Percentiles rank a stretch among this genome's conserved stretches.
Conservation (phyloP, 108 stramenopile species). For the Licmophora abbreviata region DNA sequence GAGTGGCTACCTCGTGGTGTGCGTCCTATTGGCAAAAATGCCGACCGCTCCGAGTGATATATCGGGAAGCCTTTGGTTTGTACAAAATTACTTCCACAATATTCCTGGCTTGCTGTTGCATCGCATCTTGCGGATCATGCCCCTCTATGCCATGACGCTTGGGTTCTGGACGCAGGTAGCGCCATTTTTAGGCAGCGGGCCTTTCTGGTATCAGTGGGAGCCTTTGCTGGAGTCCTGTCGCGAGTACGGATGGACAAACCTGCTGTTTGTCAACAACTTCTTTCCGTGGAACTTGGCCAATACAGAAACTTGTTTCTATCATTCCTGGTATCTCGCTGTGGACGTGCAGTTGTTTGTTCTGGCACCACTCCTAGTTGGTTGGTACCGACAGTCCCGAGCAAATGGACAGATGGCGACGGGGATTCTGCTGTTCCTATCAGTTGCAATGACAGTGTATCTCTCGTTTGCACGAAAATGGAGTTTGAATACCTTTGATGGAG, state of each 20-base stretch:
- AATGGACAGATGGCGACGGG: conserved; percentile 3
- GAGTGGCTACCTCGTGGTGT: conserved; percentile 39
- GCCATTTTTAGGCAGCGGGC: conserved; percentile 32
- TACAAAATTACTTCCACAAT: not conserved
- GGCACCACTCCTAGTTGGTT: conserved; percentile 19
- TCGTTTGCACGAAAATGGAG: conserved; percentile 32
- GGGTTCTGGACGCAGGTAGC: conserved; percentile 40
- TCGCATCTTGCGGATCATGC: conserved; percentile 38
- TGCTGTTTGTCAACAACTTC: conserved; percentile 58
- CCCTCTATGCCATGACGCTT: conserved; percentile 27
- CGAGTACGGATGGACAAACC: conserved; percentile 33
- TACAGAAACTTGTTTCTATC: conserved; percentile 50
- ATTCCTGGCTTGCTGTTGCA: conserved; percentile 9
- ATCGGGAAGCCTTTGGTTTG: not conserved
- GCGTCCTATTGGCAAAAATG: conserved; percentile 8
- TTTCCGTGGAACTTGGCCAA: conserved; percentile 27
- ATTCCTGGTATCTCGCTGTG: conserved; percentile 60
- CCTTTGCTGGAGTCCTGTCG: conserved; percentile 32
- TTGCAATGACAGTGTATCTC: conserved; percentile 16
- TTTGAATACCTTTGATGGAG: conserved; percentile 48
- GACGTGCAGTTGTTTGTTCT: conserved; percentile 45
- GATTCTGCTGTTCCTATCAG: conserved; percentile 11
- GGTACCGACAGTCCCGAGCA: conserved; percentile 2
- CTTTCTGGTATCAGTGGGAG: conserved; percentile 59
- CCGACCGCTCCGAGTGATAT: not conserved